Evolutionary conservation across 2,329 filamentous ascomycete species (phyloP).

Genomic region (Epichloe sp.): DNA sequence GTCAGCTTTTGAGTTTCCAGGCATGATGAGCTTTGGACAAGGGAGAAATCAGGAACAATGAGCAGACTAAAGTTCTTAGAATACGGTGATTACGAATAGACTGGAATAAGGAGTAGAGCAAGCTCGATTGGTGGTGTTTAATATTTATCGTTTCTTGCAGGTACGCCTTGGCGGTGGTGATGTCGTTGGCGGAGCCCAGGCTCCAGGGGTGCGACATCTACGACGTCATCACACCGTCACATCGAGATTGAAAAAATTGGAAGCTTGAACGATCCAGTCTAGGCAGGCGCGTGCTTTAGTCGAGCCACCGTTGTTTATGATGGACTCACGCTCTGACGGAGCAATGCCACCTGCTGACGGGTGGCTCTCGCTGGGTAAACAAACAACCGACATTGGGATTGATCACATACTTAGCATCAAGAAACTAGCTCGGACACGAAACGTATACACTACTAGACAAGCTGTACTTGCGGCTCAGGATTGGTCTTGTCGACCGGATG

Average conservation of each 20-base stretch:
- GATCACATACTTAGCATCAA: too few species aligned
- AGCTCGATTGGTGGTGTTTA: neutral
- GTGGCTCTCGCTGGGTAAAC: too few species aligned
- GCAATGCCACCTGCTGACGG: too few species aligned
- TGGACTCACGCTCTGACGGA: too few species aligned
- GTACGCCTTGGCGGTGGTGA: neutral
- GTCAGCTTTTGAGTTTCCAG: slow-evolving; percentile 51
- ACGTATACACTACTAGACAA: too few species aligned
- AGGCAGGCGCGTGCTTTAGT: too few species aligned
- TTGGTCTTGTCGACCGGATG: too few species aligned
- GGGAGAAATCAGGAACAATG: too few species aligned
- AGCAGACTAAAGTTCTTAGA: neutral
- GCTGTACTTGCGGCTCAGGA: too few species aligned
- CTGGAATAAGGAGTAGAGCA: neutral
- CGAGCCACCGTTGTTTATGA: too few species aligned
- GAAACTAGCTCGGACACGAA: too few species aligned
- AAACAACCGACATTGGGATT: too few species aligned
- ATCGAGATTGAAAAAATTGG: neutral
- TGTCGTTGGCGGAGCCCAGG: slow-evolving; percentile 3
- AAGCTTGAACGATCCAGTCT: neutral
- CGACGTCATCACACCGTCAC: slow-evolving; percentile 14
- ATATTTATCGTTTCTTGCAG: neutral
- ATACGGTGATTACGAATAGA: neutral
- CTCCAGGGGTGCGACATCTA: slow-evolving; percentile 18
- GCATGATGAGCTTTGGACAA: slow-evolving; percentile 15